phyloP scores from a whole-genome alignment of 2,329 filamentous ascomycete genomes.

The Fusarium solani-melongenae region DNA sequence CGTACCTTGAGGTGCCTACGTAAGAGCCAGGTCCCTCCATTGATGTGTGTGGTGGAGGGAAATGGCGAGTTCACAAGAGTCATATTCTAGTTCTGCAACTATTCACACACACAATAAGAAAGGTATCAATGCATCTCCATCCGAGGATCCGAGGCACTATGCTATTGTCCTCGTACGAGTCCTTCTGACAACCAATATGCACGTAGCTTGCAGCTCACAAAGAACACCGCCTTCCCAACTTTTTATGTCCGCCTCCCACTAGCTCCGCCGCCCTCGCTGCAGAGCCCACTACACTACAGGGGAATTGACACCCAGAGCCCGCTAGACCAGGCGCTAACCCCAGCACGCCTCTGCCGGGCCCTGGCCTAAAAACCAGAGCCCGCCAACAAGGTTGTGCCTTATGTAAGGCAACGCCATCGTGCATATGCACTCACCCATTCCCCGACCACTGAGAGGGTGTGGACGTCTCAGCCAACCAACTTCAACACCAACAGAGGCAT shows the following conservation, averaged over 20 bases:
- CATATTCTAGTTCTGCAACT: neutral
- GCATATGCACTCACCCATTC: constrained; percentile 25
- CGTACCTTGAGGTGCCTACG: neutral
- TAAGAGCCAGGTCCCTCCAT: constrained; percentile 2
- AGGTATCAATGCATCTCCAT: neutral
- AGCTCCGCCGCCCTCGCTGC: constrained; percentile 25
- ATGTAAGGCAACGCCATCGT: constrained; percentile 37
- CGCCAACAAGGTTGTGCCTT: constrained; percentile 19
- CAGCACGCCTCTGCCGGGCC: constrained; percentile 7
- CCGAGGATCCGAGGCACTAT: neutral
- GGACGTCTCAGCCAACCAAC: constrained; percentile 12
- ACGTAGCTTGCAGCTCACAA: neutral
- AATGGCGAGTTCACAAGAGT: neutral
- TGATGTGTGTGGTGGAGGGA: neutral
- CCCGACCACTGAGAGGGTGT: constrained; percentile 14
- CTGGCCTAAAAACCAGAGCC: constrained; percentile 16
- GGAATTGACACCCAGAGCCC: constrained; percentile 35
- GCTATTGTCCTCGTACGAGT: neutral
- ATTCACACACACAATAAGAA: neutral
- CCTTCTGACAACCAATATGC: neutral
- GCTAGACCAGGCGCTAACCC: constrained; percentile 14
- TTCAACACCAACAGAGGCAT: constrained; percentile 24
- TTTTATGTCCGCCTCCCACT: neutral
- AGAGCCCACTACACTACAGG: constrained; percentile 26
- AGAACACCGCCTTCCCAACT: neutral